phyloP scores from a whole-genome alignment of 2,329 filamentous ascomycete species.

The Fusarium transvaalense region DNA sequence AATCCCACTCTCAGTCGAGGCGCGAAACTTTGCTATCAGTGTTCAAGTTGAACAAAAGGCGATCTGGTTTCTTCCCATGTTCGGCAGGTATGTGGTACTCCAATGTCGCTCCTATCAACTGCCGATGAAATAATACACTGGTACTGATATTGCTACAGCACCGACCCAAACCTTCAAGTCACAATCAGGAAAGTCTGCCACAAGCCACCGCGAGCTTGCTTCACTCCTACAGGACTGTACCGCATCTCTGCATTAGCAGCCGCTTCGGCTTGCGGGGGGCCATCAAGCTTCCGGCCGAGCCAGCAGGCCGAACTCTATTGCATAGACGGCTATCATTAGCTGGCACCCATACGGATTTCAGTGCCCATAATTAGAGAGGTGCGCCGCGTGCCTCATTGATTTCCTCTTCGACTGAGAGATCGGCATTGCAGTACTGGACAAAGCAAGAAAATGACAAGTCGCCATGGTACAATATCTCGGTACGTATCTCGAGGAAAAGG shows the following conservation, averaged over 20 bases:
- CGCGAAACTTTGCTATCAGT: not conserved
- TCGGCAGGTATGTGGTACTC: not conserved
- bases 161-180: constrained; percentile 22
- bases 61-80: not conserved
- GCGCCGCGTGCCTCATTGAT: constrained; percentile 4
- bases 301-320: constrained; percentile 40
- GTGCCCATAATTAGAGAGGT: constrained; percentile 8
- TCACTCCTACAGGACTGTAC: constrained; percentile 2
- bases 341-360: constrained; percentile 5
- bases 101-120: constrained; percentile 11
- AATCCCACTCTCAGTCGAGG: not conserved
- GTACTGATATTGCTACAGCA: constrained; percentile 5
- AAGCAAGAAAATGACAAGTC: not conserved
- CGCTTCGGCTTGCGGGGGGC: constrained; percentile 39
- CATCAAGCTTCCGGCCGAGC: constrained; percentile 24
- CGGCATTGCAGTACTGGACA: not conserved
- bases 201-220: constrained; percentile 6
- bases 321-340: constrained; percentile 18
- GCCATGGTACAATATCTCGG: not conserved
- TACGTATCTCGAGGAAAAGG: not conserved
- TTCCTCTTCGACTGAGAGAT: constrained; percentile 4
- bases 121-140: constrained; percentile 16
- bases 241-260: constrained; percentile 34
- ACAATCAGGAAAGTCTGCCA: not conserved
- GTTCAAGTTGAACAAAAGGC: not conserved